Percentiles rank a stretch among this genome's conserved stretches.
These are phyloP conservation scores for Globisporangium parvum DNA, from an alignment of 352 stramenopile species.

Conservation along the genomic window DNA sequence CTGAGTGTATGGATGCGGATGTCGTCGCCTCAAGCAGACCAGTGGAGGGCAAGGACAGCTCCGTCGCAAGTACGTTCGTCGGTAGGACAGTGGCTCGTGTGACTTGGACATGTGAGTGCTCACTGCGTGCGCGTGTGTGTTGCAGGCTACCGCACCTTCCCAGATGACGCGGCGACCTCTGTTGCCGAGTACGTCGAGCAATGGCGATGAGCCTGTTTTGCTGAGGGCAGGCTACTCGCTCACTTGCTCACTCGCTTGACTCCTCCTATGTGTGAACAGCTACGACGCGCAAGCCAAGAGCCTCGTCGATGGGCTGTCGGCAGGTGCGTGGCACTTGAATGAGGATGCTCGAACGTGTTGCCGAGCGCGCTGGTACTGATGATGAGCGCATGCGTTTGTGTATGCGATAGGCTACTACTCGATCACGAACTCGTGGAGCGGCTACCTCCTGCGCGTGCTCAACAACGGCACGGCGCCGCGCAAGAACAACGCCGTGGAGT, in stretches of 20 bases:
- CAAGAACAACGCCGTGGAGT: slow-evolving; percentile 56
- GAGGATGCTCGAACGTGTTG: too few relatives aligned
- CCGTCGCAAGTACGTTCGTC: background rate
- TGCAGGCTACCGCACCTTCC: slow-evolving; percentile 7
- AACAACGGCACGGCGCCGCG: slow-evolving; percentile 57
- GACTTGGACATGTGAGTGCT: background rate
- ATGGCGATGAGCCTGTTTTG: background rate
- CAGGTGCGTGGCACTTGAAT: slow-evolving; percentile 1
- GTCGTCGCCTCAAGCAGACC: slow-evolving; percentile 1
- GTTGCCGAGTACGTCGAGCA: slow-evolving; percentile 5
- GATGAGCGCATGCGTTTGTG: background rate
- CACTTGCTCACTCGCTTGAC: background rate
- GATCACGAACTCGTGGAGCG: slow-evolving; percentile 51
- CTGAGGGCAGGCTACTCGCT: background rate
- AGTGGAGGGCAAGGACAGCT: slow-evolving; percentile 1
- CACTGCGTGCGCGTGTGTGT: background rate
- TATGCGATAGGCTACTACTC: slow-evolving; percentile 33
- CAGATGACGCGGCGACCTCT: background rate
- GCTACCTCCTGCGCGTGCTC: slow-evolving; percentile 45
- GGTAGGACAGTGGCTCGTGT: too few relatives aligned
- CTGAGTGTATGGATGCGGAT: background rate
- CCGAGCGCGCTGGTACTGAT: background rate
- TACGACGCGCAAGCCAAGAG: slow-evolving; percentile 35
- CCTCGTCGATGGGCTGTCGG: slow-evolving; percentile 51
- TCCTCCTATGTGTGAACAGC: slow-evolving; percentile 7